Evolutionary conservation across 2,329 filamentous ascomycete genomes (phyloP).

Genomic region (Cercospora janseana): DNA sequence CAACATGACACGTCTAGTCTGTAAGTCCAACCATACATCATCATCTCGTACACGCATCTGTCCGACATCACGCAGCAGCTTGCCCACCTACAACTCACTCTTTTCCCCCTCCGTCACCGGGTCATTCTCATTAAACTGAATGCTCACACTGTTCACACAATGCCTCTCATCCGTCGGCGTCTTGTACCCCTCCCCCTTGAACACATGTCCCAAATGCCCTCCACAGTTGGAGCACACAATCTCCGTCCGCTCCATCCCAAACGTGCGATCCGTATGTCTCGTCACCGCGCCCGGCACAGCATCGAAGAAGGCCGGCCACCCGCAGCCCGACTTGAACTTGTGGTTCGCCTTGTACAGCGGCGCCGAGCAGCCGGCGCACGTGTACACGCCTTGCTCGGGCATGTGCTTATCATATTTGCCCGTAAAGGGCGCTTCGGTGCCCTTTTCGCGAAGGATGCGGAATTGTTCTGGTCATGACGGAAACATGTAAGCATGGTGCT

Average conservation of each 20-base stretch:
- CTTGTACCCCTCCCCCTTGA: constrained; percentile 79
- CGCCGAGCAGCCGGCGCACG: constrained; percentile 78
- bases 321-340: constrained; percentile 95
- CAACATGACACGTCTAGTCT: too few species aligned
- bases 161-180: constrained; percentile 94
- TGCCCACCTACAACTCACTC: constrained; percentile 5
- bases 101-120: constrained; percentile 42
- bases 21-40: background rate
- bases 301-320: constrained; percentile 98
- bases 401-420: constrained; percentile 88
- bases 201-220: constrained; percentile 86
- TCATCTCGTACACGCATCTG: background rate
- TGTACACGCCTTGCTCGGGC: constrained; percentile 73
- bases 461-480: constrained; percentile 99
- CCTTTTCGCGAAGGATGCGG: constrained; percentile 85
- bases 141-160: constrained; percentile 90
- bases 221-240: constrained; percentile 95
- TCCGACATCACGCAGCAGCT: background rate
- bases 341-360: constrained; percentile 90
- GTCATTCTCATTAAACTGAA: constrained; percentile 75
- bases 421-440: constrained; percentile 77
- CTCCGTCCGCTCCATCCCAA: constrained; percentile 85
- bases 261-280: constrained; percentile 69
- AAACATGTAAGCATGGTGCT: too few species aligned
- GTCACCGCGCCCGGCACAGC: constrained; percentile 87